These are phyloP conservation scores for Lecanicillium sp. DNA, from an alignment of 2,329 filamentous ascomycete species.

Conservation along the genomic window DNA sequence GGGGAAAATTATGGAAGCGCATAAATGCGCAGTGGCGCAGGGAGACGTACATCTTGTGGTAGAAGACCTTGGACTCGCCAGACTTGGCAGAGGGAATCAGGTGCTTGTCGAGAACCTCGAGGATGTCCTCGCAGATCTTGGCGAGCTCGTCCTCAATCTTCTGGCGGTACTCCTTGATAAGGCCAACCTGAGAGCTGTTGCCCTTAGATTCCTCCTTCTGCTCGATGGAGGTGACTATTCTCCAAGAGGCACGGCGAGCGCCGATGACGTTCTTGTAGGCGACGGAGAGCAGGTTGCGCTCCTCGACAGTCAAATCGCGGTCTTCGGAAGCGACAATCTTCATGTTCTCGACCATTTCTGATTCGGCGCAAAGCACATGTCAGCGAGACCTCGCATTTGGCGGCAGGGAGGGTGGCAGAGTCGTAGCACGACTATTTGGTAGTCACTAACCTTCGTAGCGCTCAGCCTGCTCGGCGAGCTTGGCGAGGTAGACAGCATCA, in stretches of 20 bases:
- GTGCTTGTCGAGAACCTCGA: slow-evolving; percentile 88
- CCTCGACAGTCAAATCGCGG: slow-evolving; percentile 78
- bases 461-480: slow-evolving; percentile 99
- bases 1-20: background rate
- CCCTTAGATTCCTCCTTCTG: slow-evolving; percentile 99
- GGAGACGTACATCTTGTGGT: slow-evolving; percentile 88
- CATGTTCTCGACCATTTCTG: slow-evolving; percentile 99
- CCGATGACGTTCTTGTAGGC: slow-evolving; percentile 99
- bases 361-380: slow-evolving; percentile 12
- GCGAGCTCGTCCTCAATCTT: slow-evolving; percentile 97
- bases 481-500: slow-evolving; percentile 98
- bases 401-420: background rate
- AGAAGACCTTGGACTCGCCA: slow-evolving; percentile 98
- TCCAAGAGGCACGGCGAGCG: slow-evolving; percentile 93
- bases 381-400: slow-evolving; percentile 13
- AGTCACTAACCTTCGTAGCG: slow-evolving; percentile 85
- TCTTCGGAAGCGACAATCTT: slow-evolving; percentile 91
- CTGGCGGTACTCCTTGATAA: slow-evolving; percentile 97
- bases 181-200: slow-evolving; percentile 78
- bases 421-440: slow-evolving; percentile 5
- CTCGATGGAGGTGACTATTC: slow-evolving; percentile 97
- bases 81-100: slow-evolving; percentile 89
- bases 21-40: slow-evolving; percentile 1
- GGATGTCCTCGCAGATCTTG: slow-evolving; percentile 96
- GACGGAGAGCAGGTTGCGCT: slow-evolving; percentile 94